A percentile compares a stretch with the other conserved stretches of the same genome.
These are phyloP conservation scores for Diaporthe sp. DNA, from an alignment of 2,329 filamentous ascomycete genomes.

Conservation along the genomic window DNA sequence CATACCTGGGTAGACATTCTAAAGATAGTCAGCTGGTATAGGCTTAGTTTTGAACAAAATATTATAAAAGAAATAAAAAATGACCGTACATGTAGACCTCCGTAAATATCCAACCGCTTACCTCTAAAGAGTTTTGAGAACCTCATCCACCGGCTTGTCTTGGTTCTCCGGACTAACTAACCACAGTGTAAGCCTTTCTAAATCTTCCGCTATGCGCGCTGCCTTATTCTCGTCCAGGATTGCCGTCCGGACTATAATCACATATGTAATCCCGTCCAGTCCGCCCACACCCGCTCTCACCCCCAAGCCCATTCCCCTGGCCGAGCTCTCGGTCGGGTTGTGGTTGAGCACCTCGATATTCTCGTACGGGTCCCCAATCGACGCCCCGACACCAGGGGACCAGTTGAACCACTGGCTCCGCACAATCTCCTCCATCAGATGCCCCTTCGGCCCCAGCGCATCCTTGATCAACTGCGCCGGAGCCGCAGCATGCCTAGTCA, in stretches of 20 bases:
- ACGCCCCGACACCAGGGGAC: constrained; percentile 15
- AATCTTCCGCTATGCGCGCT: not conserved
- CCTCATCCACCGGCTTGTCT: not conserved
- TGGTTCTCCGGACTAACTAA: not conserved
- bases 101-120: not conserved
- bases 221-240: not conserved
- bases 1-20: not conserved
- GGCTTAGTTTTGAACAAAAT: not conserved
- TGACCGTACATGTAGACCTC: not conserved
- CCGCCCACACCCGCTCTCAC: not conserved
- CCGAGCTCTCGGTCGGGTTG: constrained; percentile 12
- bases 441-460: not conserved
- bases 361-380: constrained; percentile 1
- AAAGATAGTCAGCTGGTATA: not conserved
- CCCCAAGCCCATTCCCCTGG: constrained; percentile 3
- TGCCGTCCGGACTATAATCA: constrained; percentile 11
- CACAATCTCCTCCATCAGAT: not conserved
- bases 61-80: not conserved
- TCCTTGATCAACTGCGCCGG: constrained; percentile 8
- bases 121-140: not conserved
- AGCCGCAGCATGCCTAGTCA: not conserved
- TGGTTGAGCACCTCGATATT: constrained; percentile 8
- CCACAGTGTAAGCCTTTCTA: not conserved
- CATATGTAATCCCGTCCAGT: not conserved
- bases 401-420: constrained; percentile 17